A percentile compares a stretch with the other conserved stretches of the same genome.
phyloP scores from a whole-genome alignment of 2,329 filamentous ascomycete genomes.

The Thelonectria blattea region DNA sequence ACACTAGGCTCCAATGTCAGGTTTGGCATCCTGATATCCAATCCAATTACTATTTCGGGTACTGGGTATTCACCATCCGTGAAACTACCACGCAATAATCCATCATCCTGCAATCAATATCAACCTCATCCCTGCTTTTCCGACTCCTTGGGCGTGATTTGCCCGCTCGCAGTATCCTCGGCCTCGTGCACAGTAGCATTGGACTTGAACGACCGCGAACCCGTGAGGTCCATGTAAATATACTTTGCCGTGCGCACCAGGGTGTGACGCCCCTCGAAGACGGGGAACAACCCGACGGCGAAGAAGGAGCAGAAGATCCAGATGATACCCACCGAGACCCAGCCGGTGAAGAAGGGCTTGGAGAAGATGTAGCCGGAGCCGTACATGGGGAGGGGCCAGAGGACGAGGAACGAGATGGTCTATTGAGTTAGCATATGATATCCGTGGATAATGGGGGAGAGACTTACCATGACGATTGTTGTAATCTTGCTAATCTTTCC shows the following conservation, averaged over 20 bases:
- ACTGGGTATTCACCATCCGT: too few relatives aligned
- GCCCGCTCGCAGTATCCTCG: constrained; percentile 8
- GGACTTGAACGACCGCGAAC: constrained; percentile 12
- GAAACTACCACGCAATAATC: too few relatives aligned
- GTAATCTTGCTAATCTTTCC: constrained; percentile 53
- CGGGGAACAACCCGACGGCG: constrained; percentile 80
- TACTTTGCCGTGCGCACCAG: constrained; percentile 15
- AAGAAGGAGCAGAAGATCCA: constrained; percentile 75
- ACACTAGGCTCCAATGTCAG: too few relatives aligned
- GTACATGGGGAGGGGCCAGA: constrained; percentile 95
- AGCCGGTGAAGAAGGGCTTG: constrained; percentile 72
- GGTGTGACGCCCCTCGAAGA: constrained; percentile 76
- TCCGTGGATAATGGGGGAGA: rapidly evolving
- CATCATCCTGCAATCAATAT: too few relatives aligned
- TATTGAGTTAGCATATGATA: not conserved
- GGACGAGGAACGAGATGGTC: constrained; percentile 74
- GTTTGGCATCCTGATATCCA: too few relatives aligned
- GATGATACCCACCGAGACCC: constrained; percentile 72
- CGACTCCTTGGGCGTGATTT: constrained; percentile 2
- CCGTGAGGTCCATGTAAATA: constrained; percentile 15
- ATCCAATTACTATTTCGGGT: too few relatives aligned
- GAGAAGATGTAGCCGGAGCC: constrained; percentile 73
- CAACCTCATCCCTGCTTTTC: constrained; percentile 4
- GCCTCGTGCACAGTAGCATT: constrained; percentile 5
- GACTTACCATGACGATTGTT: constrained; percentile 38